These are phyloP conservation scores for Paramecium primaurelia DNA, from an alignment of 73 alveolate genomes.

Conservation along the genomic window DNA sequence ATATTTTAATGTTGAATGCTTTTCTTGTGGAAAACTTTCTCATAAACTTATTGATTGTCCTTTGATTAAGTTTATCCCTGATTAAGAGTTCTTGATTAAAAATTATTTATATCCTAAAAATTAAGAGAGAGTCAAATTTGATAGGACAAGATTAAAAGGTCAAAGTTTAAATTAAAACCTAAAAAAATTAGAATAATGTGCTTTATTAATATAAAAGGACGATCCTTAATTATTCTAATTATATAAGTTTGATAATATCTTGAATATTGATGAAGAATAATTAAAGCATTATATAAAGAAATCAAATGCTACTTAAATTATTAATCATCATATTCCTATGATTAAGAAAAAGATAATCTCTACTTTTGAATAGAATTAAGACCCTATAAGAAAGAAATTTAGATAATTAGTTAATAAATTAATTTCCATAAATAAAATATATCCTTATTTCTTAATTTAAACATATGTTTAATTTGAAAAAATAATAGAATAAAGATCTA, in stretches of 20 bases:
- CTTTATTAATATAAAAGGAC: not conserved
- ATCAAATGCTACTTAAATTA: not conserved
- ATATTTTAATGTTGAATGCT: not conserved
- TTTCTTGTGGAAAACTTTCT: not conserved
- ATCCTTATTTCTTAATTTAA: constrained; percentile 1
- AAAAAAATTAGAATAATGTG: not conserved
- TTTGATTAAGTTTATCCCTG: constrained; percentile 3
- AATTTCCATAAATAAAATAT: not conserved
- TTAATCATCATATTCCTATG: not conserved
- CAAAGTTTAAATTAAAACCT: not conserved
- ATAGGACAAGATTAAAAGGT: not conserved
- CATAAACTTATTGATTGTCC: constrained; percentile 44
- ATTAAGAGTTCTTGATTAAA: not conserved
- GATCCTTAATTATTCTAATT: not conserved
- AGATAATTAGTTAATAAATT: not conserved
- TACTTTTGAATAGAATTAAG: not conserved
- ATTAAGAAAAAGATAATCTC: not conserved
- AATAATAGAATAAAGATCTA: not conserved
- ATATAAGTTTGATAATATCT: not conserved
- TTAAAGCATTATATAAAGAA: not conserved
- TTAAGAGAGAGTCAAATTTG: not conserved
- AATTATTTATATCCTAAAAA: not conserved
- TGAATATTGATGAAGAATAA: not conserved
- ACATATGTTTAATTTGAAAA: not conserved
- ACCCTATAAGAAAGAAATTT: not conserved